Evolutionary conservation across 179 eudicot genomes (phyloP), one percentile per base, ranked within the genome.

Genomic region (Vitellaria paradoxa): DNA sequence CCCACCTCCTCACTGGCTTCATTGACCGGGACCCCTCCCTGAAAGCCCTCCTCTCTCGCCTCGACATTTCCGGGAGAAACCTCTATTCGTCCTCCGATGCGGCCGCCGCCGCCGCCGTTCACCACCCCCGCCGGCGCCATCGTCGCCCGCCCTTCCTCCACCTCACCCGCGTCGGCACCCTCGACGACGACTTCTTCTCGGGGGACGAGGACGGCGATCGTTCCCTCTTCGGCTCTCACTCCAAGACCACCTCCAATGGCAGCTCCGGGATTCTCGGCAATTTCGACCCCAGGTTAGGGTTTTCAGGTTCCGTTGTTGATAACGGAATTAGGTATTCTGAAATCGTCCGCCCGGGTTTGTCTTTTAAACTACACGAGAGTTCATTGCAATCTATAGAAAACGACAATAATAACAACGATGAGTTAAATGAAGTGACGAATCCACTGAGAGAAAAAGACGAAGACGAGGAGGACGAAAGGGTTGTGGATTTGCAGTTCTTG

Each of bases 131-230:
- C 37, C 37, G 37, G 37, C 90, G 71, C 74, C 92, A 77, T 67
- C 91, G 89, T 40, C 91, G 93, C 75, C 89, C 91, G 23, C 91
- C 92, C 13, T 91, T 89, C 30, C 94, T 91, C 63, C 97, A 91
- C 81, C 92, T 91, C 64, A 84, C 97, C 42, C 97, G 98, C 0
- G 96, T 93, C 20, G 98, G 97, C 3, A 92, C 99, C 61, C 89
- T 96, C 5, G 98, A 92, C 72, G 99, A 93, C n/a, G 99, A 92
- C 70, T 91, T 96, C 88, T 93, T 93, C 81, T 96, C 96, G 65
- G 92, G 91, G 3, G 92, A 87, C 12, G 89, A 91, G 14, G 88
- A 91, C 42, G 70, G 71, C 49, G 90, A 81, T n/a, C 84, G 88
- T 26, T 87, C 93, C 10, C 63, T 86, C 15, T n/a, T 30, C 2